Percentiles rank a stretch among this genome's conserved stretches.
Evolutionary conservation across 108 stramenopile species (phyloP).

Genomic region (Cyclostephanos tholiformis): DNA sequence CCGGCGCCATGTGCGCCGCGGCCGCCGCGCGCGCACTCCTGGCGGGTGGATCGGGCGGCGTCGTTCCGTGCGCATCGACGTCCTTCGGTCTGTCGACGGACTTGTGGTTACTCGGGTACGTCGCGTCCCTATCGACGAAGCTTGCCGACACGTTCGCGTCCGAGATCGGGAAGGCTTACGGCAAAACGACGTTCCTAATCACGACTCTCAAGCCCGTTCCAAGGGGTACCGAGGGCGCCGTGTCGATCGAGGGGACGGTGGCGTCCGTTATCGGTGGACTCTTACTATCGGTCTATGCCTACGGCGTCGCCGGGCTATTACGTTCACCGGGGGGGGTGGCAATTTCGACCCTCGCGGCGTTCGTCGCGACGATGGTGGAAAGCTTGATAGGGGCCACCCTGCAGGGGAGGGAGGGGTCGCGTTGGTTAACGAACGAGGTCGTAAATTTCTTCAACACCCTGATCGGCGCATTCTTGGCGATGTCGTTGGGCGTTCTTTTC

Average conservation of each 20-base stretch:
- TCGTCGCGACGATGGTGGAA: conserved; percentile 90
- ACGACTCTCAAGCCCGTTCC: conserved; percentile 87
- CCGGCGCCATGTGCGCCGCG: conserved; percentile 69
- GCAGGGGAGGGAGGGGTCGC: conserved; percentile 77
- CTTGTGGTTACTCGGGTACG: conserved; percentile 81
- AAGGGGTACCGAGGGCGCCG: conserved; percentile 93
- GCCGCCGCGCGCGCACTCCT: conserved; percentile 46
- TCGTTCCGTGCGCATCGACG: conserved; percentile 19
- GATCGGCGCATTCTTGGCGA: conserved; percentile 85
- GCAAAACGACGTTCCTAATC: conserved; percentile 92
- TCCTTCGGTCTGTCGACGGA: conserved; percentile 65
- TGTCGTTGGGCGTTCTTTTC: conserved; percentile 50
- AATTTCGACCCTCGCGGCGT: conserved; percentile 75
- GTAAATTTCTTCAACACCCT: conserved; percentile 95
- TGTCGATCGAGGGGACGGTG: conserved; percentile 88
- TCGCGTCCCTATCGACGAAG: conserved; percentile 91
- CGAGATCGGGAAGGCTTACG: conserved; percentile 96
- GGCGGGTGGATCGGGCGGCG: no score
- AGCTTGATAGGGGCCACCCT: conserved; percentile 92
- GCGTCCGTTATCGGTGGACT: conserved; percentile 88
- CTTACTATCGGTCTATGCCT: conserved; percentile 76
- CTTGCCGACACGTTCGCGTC: conserved; percentile 96
- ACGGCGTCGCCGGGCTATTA: conserved; percentile 54
- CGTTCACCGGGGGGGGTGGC: conserved; percentile 43
- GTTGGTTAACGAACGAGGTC: conserved; percentile 95